Conservation (phyloP, 1,284 basidiomycete species). For the Marasmius fiardii region DNA sequence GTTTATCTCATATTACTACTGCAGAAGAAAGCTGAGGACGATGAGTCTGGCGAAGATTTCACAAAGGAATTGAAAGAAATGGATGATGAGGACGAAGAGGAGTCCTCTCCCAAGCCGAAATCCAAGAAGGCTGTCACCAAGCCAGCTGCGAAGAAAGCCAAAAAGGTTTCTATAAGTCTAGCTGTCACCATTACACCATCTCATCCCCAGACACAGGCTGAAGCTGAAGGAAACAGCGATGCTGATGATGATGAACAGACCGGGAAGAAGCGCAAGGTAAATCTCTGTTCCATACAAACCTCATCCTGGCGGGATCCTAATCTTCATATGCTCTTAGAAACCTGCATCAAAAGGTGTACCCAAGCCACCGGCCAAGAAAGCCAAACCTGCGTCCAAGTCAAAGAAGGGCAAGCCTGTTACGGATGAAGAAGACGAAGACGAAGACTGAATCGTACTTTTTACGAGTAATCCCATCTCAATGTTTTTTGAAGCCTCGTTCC, state of each 20-base stretch:
- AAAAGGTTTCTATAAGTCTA: conserved; percentile 14
- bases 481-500: background rate
- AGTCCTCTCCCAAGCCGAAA: conserved; percentile 29
- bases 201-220: conserved; percentile 10
- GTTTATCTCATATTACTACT: conserved; percentile 2
- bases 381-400: conserved; percentile 30
- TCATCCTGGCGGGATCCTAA: background rate
- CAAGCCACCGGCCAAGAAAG: conserved; percentile 35
- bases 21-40: conserved; percentile 25
- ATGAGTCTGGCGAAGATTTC: conserved; percentile 40
- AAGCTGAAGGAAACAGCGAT: conserved; percentile 23
- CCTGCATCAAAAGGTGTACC: conserved; percentile 27
- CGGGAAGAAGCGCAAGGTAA: conserved; percentile 46
- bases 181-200: background rate
- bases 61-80: conserved; percentile 35
- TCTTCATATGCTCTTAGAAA: conserved; percentile 23
- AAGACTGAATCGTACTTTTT: conserved; percentile 2
- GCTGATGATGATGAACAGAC: conserved; percentile 25
- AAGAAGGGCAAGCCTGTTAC: conserved; percentile 37
- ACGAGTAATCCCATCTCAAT: background rate
- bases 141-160: conserved; percentile 15
- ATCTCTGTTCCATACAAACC: background rate
- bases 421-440: conserved; percentile 31
- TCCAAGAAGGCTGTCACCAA: conserved; percentile 34
- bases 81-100: conserved; percentile 30